phyloP scores from a whole-genome alignment of 768 basidiomycete genomes.

The Xerocomus brunneocitrinus region DNA sequence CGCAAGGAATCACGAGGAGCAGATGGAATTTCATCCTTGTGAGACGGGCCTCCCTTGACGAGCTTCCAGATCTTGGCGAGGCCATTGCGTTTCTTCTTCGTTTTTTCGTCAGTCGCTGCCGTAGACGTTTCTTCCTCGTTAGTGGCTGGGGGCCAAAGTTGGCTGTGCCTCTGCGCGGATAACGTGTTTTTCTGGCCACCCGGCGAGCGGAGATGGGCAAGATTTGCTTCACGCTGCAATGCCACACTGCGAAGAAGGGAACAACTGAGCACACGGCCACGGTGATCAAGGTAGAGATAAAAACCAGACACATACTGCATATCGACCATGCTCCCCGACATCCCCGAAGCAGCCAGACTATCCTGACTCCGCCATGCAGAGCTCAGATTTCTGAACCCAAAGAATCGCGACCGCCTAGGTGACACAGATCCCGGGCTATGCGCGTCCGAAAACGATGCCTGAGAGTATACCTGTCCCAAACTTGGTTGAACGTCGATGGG shows the following conservation, averaged over 20 bases:
- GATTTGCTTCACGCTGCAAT: conserved; percentile 59
- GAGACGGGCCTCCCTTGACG: conserved; percentile 55
- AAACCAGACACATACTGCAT: conserved; percentile 71
- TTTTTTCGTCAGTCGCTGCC: conserved; percentile 38
- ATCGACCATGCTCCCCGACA: conserved; percentile 85
- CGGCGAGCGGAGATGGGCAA: conserved; percentile 29
- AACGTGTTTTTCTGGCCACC: conserved; percentile 32
- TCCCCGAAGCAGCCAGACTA: conserved; percentile 74
- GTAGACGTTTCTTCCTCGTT: conserved; percentile 28
- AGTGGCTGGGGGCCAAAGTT: conserved; percentile 45
- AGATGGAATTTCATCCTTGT: conserved; percentile 32
- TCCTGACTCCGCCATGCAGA: conserved; percentile 75
- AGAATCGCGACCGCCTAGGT: conserved; percentile 70
- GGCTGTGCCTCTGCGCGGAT: conserved; percentile 43
- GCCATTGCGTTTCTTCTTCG: conserved; percentile 77
- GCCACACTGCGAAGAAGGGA: conserved; percentile 51
- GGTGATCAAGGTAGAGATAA: not conserved
- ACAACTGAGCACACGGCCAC: not conserved
- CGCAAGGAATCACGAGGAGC: conserved; percentile 35
- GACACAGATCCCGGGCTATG: conserved; percentile 68
- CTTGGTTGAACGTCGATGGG: conserved; percentile 55
- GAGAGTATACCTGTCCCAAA: conserved; percentile 65
- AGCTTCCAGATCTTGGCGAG: conserved; percentile 79
- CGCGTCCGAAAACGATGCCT: conserved; percentile 76
- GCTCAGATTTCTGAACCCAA: conserved; percentile 68